These are phyloP conservation scores for Fusarium sterilihyphosum DNA, from an alignment of 2,329 filamentous ascomycete genomes.

Conservation along the genomic window DNA sequence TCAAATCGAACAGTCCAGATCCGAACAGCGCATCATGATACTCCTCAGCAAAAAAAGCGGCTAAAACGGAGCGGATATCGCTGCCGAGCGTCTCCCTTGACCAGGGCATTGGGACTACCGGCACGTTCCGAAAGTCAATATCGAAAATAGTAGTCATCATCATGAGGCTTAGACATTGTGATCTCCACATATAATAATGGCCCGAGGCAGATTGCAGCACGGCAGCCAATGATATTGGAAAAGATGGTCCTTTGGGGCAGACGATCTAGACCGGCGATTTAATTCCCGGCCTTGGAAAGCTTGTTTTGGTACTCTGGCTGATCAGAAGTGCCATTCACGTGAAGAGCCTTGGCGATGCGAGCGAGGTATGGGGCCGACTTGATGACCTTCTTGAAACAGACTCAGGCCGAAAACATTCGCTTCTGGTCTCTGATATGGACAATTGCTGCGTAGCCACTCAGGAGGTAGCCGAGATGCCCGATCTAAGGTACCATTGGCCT, in stretches of 20 bases:
- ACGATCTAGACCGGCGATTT: background rate
- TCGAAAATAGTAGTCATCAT: background rate
- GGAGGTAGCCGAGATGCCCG: background rate
- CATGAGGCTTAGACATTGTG: background rate
- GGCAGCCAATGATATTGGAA: fast-evolving
- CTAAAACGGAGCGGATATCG: background rate
- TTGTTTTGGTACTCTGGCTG: background rate
- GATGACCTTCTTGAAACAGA: background rate
- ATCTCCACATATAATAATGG: background rate
- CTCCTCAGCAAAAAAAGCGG: background rate
- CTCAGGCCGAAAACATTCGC: background rate
- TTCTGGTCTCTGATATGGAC: background rate
- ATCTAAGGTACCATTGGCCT: background rate
- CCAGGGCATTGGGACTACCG: background rate
- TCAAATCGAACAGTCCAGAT: background rate
- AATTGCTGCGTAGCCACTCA: fast-evolving
- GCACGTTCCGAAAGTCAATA: background rate
- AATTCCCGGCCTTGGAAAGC: background rate
- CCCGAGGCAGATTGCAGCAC: background rate
- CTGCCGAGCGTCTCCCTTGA: background rate
- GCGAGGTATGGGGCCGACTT: background rate
- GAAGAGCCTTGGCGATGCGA: background rate
- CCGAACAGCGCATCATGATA: background rate
- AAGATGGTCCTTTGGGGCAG: background rate
- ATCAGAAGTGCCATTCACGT: background rate